These are phyloP conservation scores for Magnusiomyces fungicola DNA, from an alignment of 1,139 yeast genomes.

Conservation along the genomic window DNA sequence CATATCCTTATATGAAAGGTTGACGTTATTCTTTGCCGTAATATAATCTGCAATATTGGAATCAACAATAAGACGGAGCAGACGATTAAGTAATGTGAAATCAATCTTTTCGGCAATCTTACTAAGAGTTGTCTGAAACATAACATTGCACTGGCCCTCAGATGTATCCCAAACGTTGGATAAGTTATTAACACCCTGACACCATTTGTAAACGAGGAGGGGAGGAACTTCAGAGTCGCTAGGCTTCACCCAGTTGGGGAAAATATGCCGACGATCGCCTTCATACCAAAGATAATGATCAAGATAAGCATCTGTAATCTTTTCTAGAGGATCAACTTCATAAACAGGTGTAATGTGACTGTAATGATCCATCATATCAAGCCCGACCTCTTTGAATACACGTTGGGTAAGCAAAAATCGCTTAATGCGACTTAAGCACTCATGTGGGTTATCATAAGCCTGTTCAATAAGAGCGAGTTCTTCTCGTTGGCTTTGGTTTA, in stretches of 20 bases:
- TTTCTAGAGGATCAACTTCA: slow-evolving; percentile 83
- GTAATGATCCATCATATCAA: slow-evolving; percentile 91
- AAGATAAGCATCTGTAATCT: slow-evolving; percentile 90
- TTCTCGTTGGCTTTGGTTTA: slow-evolving; percentile 84
- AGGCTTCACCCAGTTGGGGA: slow-evolving; percentile 97
- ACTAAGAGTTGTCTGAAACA: slow-evolving; percentile 66
- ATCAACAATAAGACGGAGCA: slow-evolving; percentile 75
- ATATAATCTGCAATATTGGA: slow-evolving; percentile 92
- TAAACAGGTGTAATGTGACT: slow-evolving; percentile 81
- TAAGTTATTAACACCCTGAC: slow-evolving; percentile 84
- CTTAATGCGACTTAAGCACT: slow-evolving; percentile 77
- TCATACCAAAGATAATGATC: slow-evolving; percentile 97
- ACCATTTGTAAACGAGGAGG: slow-evolving; percentile 84
- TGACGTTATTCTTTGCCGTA: slow-evolving; percentile 83
- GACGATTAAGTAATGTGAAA: slow-evolving; percentile 73
- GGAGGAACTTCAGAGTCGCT: slow-evolving; percentile 94
- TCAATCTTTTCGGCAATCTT: slow-evolving; percentile 81
- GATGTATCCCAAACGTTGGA: slow-evolving; percentile 69
- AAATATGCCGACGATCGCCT: slow-evolving; percentile 76
- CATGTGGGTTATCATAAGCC: slow-evolving; percentile 96
- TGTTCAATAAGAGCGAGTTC: slow-evolving; percentile 91
- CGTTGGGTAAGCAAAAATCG: slow-evolving; percentile 79
- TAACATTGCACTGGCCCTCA: slow-evolving; percentile 73
- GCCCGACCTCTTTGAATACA: slow-evolving; percentile 80
- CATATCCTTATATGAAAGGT: slow-evolving; percentile 87